Evolutionary conservation across 2,329 filamentous ascomycete species (phyloP), one percentile per base, ranked within the genome.

Genomic region (Fusarium sulawesiense): DNA sequence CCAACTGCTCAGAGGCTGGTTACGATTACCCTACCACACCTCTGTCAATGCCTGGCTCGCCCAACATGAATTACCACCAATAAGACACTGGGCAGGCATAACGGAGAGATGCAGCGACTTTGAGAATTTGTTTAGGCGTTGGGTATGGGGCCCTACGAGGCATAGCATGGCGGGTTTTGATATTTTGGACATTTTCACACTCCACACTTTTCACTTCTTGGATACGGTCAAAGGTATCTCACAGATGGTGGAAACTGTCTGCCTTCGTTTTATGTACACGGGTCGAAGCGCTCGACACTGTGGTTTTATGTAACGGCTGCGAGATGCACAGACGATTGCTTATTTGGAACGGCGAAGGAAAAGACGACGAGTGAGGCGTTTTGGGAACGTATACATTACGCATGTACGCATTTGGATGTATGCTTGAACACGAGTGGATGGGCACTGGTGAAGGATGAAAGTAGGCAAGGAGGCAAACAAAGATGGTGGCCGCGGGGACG

Each of bases 1-100:
- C 87, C 65, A 85, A 83, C 75, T 88, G 87, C 78, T 90, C 88
- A 32, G 88, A 90, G 73, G 82, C 85, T 66, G 85, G 86, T 61
- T 89, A 87, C 76, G 86, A 89, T 70, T 90, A 90, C 80, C 91
- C 91, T 40, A 87, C 87, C 45, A 93, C 91, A 56, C 91, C 91
- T 65, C 82, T 91, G 70, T 92, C 90, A n/a, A 90, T 93, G 87
- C 90, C 90, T 32, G 86, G 85, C 48, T 92, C 91, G 46, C 91
- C 91, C 45, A 85, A 85, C 73, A 80, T 87, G 77, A 79, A 85
- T 13, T 72, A 74, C 23, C 64, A 60, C 34, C 70, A 73, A 45
- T 68, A 73, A n/a, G 45, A 32, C 34, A 56, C 45, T 30, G 47
- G 48, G 47, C 49, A 49, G 44, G 60, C 45, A 53, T 48, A 46